Base-by-base conservation (phyloP, 768 basidiomycete genomes). In the Fomitopsis serialis region DNA sequence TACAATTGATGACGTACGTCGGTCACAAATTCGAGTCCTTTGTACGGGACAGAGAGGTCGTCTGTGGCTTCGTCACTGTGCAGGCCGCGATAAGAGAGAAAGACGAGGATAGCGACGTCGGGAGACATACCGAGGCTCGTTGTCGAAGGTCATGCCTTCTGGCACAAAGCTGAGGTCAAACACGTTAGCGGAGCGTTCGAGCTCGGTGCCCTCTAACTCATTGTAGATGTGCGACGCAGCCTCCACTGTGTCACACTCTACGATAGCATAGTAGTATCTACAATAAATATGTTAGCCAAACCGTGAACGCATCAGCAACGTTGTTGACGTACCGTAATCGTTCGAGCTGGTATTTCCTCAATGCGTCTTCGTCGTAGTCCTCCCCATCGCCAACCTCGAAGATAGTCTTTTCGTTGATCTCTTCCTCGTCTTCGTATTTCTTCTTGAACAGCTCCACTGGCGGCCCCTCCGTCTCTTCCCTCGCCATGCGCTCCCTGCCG, bases 131-230 rank as follows among this genome's bases (percentile, higher is more conserved):
- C 89, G 76, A 60, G 75, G 80, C 53, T 89, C 84, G 15, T 81
- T 80, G 19, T 87, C 88, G 62, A 98, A 97, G 2, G 74, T 74
- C 92, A 95, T 94, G 22, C 78, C 87, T 27, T 93, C 84, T 0
- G 93, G 92, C 11, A 96, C 92, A 68, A 89, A 98, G 67, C 95
- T 97, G 32, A 99, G 71, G 65, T 99, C 91, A 55, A 99, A 87
- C 7, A 98, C 80, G 66, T 99, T 99, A 2, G 97, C 96, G 1
- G 96, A 97, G 27, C 93, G 84, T 68, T 98, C 97, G 15, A 98
- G 80, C 67, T 99, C 97, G 2, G 96, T 91, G 15, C 93, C 94
- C 59, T 98, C 90, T 23, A 98, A 78, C 66, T 98, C 94, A 29
- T 77, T 70, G 64, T 87, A 89, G 27, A 95, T 82, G 64, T 93